Conservation (phyloP, 371 early-diverging fungal genomes). For the Parasitella parasitica region DNA sequence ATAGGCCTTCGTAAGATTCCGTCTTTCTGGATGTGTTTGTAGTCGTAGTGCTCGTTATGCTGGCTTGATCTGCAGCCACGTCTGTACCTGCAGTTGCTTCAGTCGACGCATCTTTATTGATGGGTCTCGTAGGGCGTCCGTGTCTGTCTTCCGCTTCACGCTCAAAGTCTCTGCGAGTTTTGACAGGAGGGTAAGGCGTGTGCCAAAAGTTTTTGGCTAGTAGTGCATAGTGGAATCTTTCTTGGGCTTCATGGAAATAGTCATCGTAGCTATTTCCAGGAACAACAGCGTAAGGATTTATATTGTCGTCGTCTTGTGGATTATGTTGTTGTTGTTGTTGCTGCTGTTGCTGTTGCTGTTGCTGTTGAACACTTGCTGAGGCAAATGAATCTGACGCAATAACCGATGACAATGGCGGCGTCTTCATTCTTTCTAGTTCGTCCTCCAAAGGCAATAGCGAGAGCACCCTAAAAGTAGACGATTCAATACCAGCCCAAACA, state of each 20-base stretch:
- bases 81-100: conserved; percentile 7
- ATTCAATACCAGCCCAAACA: not conserved
- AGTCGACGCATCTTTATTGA: conserved; percentile 5
- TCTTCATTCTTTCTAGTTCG: conserved; percentile 49
- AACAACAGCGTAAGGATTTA: conserved; percentile 29
- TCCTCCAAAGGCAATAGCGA: conserved; percentile 54
- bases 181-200: conserved; percentile 45
- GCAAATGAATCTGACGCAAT: conserved; percentile 37
- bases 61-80: conserved; percentile 14
- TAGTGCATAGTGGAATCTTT: conserved; percentile 48
- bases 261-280: conserved; percentile 55
- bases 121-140: conserved; percentile 39
- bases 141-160: conserved; percentile 46
- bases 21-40: conserved; percentile 8
- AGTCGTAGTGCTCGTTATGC: conserved; percentile 18
- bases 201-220: conserved; percentile 53
- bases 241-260: conserved; percentile 54
- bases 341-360: not conserved
- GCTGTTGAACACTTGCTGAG: conserved; percentile 16
- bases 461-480: conserved; percentile 26
- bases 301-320: not conserved
- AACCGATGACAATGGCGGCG: conserved; percentile 43
- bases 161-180: conserved; percentile 34
- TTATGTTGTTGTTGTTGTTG: not conserved
- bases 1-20: conserved; percentile 47